phyloP scores from a whole-genome alignment of 2,329 filamentous ascomycete genomes.

The Colletotrichum acutatum region DNA sequence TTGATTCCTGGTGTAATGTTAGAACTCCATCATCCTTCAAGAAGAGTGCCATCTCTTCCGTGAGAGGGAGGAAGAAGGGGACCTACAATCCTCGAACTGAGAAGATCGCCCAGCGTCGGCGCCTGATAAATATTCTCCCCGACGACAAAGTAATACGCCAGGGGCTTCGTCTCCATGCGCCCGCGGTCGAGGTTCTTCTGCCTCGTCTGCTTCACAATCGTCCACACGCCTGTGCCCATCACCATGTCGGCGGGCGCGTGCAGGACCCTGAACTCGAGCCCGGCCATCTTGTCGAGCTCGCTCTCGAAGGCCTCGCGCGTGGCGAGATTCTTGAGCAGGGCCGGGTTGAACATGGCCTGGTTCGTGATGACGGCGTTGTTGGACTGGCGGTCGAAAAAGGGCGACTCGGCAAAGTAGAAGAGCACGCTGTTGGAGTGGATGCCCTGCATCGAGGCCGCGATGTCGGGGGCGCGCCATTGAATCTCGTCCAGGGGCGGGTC shows the following conservation, averaged over 20 bases:
- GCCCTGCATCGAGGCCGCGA: slow-evolving; percentile 62
- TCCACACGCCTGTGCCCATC: slow-evolving; percentile 75
- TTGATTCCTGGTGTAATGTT: slow-evolving; percentile 28
- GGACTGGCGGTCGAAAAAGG: slow-evolving; percentile 75
- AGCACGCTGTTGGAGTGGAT: slow-evolving; percentile 74
- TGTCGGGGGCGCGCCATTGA: slow-evolving; percentile 68
- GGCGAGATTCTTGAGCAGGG: slow-evolving; percentile 66
- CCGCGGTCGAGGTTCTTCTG: slow-evolving; percentile 65
- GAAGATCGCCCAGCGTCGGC: slow-evolving; percentile 68
- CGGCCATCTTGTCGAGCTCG: slow-evolving; percentile 71
- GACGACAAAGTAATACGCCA: slow-evolving; percentile 72
- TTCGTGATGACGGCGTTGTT: slow-evolving; percentile 73
- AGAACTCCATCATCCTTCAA: background rate
- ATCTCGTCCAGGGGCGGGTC: slow-evolving; percentile 73
- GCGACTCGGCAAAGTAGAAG: slow-evolving; percentile 75
- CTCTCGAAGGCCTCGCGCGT: slow-evolving; percentile 73
- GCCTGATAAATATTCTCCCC: slow-evolving; percentile 76
- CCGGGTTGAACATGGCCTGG: slow-evolving; percentile 70
- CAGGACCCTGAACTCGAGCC: slow-evolving; percentile 74
- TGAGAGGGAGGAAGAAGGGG: background rate
- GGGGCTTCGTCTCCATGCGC: slow-evolving; percentile 66
- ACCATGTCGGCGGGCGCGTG: slow-evolving; percentile 73
- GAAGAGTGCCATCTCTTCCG: background rate
- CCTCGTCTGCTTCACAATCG: slow-evolving; percentile 75
- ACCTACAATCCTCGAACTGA: slow-evolving; percentile 68